phyloP scores from a whole-genome alignment of 2,329 filamentous ascomycete genomes.

The Neonectria faginata region DNA sequence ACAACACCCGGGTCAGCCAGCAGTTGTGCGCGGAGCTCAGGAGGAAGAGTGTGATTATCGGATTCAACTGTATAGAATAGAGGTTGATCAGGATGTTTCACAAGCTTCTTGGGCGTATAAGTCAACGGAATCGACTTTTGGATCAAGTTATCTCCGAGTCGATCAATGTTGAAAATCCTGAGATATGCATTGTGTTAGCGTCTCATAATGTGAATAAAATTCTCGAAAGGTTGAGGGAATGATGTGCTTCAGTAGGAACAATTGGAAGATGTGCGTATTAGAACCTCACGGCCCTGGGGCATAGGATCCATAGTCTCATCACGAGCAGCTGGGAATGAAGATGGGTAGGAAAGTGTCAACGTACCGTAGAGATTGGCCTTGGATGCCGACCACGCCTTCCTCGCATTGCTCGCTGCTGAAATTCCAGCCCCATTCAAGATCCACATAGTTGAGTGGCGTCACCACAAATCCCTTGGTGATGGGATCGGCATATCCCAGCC shows the following conservation, averaged over 20 bases:
- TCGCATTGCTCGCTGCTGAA: slow-evolving; percentile 95
- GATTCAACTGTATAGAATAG: slow-evolving; percentile 95
- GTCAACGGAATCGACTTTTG: slow-evolving; percentile 87
- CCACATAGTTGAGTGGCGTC: slow-evolving; percentile 88
- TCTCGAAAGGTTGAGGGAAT: slow-evolving; percentile 34
- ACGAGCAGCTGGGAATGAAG: slow-evolving; percentile 61
- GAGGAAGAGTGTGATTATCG: slow-evolving; percentile 90
- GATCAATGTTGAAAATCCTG: slow-evolving; percentile 91
- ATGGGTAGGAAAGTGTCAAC: slow-evolving; percentile 50
- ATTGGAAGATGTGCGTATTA: slow-evolving; percentile 76
- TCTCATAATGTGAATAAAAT: slow-evolving; percentile 4
- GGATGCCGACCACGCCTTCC: slow-evolving; percentile 93
- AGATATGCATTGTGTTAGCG: slow-evolving; percentile 49
- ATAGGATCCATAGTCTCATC: slow-evolving; percentile 71
- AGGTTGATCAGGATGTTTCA: slow-evolving; percentile 87
- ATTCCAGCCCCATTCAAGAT: slow-evolving; percentile 94
- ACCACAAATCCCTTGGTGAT: slow-evolving; percentile 90
- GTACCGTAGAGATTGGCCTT: slow-evolving; percentile 88
- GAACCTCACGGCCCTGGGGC: slow-evolving; percentile 67
- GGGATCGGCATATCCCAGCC: slow-evolving; percentile 92
- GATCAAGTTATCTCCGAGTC: slow-evolving; percentile 84
- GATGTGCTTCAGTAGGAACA: slow-evolving; percentile 89
- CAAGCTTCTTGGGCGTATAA: slow-evolving; percentile 90
- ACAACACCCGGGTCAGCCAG: slow-evolving; percentile 77
- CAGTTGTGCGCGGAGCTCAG: slow-evolving; percentile 79